Base-by-base conservation (phyloP, 768 basidiomycete genomes). In the Russula sp. region DNA sequence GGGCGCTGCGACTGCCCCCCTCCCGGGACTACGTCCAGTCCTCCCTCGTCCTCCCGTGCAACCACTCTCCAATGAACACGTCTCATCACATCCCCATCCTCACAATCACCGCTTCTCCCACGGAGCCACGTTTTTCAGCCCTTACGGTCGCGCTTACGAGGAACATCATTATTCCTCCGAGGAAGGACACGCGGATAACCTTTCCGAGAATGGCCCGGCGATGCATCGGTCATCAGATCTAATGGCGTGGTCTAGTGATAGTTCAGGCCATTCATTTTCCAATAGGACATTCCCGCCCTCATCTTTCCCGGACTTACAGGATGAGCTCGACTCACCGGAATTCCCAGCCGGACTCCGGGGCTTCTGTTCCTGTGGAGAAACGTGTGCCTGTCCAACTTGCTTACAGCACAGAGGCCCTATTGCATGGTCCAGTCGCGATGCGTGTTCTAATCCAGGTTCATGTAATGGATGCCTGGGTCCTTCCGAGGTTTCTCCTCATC, bases 81-180 rank as follows among this genome's bases (percentile, higher is more conserved):
- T 59, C 75, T 74, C 20, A 78, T 81, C 58, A 57, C 72, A 65
- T 14, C 66, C 68, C 59, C 81, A 82, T 54, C 81, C 81, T 70
- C 81, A 85, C 66, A 71, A 67, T 20, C 58, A 56, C 55, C 65
- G 67, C 44, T 52, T 64, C 44, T 63, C 66, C 36, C 81, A 82
- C 70, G 83, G 85, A 59, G 76, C 76, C 63, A 75, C 79, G 62
- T 75, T 77, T 50, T 89, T 79, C 71, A 86, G 84, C 59, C 89
- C 89, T 0, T 91, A 90, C 62, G 82, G 82, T 20, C 81, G 87
- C 26, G 86, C 86, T 18, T 84, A 88, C 67, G 66, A 67, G 54
- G 88, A 83, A 57, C 74, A 78, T 4, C 65, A 73, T n/a, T 79
- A 81, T 65, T 73, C 76, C 13, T 60, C 72, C 18, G 79, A 79